A percentile compares a stretch with the other conserved stretches of the same genome.
Evolutionary conservation across 208 protist genomes (phyloP).

Genomic region (Trypanosoma lewisi): DNA sequence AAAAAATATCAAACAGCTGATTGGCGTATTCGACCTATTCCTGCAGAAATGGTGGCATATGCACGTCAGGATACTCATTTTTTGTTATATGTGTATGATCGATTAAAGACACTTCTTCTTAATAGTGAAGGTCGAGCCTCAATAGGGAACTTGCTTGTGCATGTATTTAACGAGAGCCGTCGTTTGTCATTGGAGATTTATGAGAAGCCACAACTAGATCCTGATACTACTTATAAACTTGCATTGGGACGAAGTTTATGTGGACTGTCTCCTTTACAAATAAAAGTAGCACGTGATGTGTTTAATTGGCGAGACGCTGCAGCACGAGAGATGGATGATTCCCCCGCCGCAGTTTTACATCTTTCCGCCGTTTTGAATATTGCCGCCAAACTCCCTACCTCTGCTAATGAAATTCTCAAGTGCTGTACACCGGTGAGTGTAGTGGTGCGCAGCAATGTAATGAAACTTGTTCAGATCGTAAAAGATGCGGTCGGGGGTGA

Average conservation of each 20-base stretch:
- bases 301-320: slow-evolving; percentile 86
- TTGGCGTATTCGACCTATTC: slow-evolving; percentile 97
- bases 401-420: slow-evolving; percentile 61
- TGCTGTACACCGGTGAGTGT: slow-evolving; percentile 80
- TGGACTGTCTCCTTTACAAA: slow-evolving; percentile 58
- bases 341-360: slow-evolving; percentile 77
- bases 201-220: slow-evolving; percentile 88
- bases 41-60: slow-evolving; percentile 96
- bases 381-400: slow-evolving; percentile 79
- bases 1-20: slow-evolving; percentile 98
- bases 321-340: slow-evolving; percentile 81
- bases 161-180: slow-evolving; percentile 80
- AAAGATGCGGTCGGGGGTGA: slow-evolving; percentile 29
- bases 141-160: slow-evolving; percentile 80
- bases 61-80: slow-evolving; percentile 98
- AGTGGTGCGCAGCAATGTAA: slow-evolving; percentile 55
- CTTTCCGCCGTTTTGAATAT: slow-evolving; percentile 73
- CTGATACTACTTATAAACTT: slow-evolving; percentile 64
- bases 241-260: slow-evolving; percentile 71
- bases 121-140: slow-evolving; percentile 73
- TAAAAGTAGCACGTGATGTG: slow-evolving; percentile 56
- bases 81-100: slow-evolving; percentile 96
- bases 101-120: slow-evolving; percentile 74
- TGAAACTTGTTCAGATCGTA: slow-evolving; percentile 60
- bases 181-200: slow-evolving; percentile 89